Conservation (phyloP, 495 filamentous ascomycete species). For the Parathielavia hyrcaniae region DNA sequence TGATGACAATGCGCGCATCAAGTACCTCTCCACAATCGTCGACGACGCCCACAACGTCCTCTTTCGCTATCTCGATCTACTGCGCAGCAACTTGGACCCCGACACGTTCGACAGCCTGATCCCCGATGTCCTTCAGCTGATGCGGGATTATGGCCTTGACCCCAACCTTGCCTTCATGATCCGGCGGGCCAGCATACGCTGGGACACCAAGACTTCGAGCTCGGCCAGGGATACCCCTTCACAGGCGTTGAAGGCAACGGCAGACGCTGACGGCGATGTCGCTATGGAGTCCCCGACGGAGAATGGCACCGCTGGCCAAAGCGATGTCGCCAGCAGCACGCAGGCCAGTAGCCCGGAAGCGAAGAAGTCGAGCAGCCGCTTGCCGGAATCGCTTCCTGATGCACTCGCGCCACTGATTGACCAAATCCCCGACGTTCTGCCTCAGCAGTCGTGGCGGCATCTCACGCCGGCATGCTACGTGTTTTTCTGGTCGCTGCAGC, state of each 20-base stretch:
- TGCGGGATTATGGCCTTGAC: constrained; percentile 74
- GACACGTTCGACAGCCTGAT: constrained; percentile 76
- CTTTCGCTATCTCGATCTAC: constrained; percentile 79
- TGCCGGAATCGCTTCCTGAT: constrained; percentile 57
- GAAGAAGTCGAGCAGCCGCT: constrained; percentile 29
- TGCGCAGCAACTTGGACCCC: constrained; percentile 68
- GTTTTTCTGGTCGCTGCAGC: constrained; percentile 86
- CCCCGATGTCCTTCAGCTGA: constrained; percentile 66
- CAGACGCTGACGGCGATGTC: constrained; percentile 40
- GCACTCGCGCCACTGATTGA: constrained; percentile 71
- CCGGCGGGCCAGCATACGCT: constrained; percentile 58
- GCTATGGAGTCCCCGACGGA: constrained; percentile 33
- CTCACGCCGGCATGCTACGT: constrained; percentile 75
- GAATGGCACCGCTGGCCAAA: constrained; percentile 4
- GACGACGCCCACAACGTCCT: constrained; percentile 85
- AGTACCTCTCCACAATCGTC: constrained; percentile 74
- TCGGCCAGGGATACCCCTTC: constrained; percentile 27
- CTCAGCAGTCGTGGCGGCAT: constrained; percentile 56
- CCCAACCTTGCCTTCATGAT: constrained; percentile 85
- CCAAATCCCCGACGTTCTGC: constrained; percentile 55
- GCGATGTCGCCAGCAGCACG: background rate
- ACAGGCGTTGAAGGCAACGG: constrained; percentile 20
- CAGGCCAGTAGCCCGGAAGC: constrained; percentile 12
- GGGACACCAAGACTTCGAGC: constrained; percentile 31
- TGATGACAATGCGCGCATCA: constrained; percentile 64